Percentiles rank a stretch among this genome's conserved stretches.
Evolutionary conservation across 208 protist genomes (phyloP).

Genomic region (Crithidia acanthocephali): DNA sequence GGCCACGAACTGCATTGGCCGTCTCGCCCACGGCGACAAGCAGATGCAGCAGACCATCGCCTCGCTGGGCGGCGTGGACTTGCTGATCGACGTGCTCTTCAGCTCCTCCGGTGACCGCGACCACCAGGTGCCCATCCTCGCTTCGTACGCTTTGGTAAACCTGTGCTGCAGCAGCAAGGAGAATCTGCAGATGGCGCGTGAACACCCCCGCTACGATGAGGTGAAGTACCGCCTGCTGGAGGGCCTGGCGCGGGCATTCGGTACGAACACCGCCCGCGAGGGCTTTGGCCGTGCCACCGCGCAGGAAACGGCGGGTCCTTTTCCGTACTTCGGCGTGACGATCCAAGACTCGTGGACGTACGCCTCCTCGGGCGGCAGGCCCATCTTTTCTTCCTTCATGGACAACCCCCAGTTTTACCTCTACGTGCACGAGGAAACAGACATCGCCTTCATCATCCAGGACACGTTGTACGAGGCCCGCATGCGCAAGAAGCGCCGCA

Average conservation of each 20-base stretch:
- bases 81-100: constrained; percentile 91
- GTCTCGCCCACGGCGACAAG: constrained; percentile 83
- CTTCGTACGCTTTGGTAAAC: constrained; percentile 91
- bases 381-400: constrained; percentile 92
- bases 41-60: constrained; percentile 81
- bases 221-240: constrained; percentile 91
- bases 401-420: constrained; percentile 93
- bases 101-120: constrained; percentile 81
- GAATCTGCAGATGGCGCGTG: constrained; percentile 76
- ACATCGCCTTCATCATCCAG: constrained; percentile 90
- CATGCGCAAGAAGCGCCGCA: constrained; percentile 84
- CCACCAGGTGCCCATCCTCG: constrained; percentile 90
- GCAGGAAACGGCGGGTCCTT: constrained; percentile 70
- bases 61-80: constrained; percentile 76
- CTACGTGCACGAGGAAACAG: constrained; percentile 60
- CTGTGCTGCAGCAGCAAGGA: constrained; percentile 85
- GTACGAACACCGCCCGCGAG: constrained; percentile 81
- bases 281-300: constrained; percentile 84
- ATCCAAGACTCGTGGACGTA: constrained; percentile 79
- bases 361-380: constrained; percentile 79
- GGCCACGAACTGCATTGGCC: constrained; percentile 87
- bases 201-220: constrained; percentile 78
- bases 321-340: constrained; percentile 92
- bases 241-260: constrained; percentile 87
- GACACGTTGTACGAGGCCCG: constrained; percentile 88